phyloP scores from a whole-genome alignment of 208 protist genomes.

The Crithidia bombi region DNA sequence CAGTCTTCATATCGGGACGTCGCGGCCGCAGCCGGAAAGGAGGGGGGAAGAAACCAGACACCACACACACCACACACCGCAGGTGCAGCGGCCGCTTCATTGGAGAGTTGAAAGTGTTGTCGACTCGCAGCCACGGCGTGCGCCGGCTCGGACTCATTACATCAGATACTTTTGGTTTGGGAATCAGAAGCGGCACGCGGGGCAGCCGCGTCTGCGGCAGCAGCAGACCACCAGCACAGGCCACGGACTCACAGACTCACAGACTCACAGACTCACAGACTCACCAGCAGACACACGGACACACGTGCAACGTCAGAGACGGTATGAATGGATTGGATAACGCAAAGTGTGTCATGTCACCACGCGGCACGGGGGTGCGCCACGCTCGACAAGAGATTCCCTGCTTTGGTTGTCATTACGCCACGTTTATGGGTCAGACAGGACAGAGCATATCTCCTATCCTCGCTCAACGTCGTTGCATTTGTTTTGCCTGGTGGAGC shows the following conservation, averaged over 20 bases:
- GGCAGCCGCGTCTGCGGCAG: neutral
- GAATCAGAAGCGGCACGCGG: neutral
- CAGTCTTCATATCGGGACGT: constrained; percentile 32
- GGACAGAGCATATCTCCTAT: neutral
- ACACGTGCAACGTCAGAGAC: constrained; percentile 16
- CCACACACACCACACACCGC: constrained; percentile 2
- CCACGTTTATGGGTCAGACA: neutral
- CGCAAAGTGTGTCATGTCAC: constrained; percentile 51
- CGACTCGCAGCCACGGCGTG: constrained; percentile 4
- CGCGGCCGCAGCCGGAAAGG: neutral
- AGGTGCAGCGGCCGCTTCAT: neutral
- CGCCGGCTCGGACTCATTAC: constrained; percentile 32
- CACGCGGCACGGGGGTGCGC: constrained; percentile 23
- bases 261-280: neutral
- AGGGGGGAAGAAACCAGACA: no score
- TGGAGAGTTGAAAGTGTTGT: constrained; percentile 11
- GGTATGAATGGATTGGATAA: constrained; percentile 37
- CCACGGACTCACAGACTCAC: neutral
- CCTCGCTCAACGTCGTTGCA: neutral
- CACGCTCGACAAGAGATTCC: constrained; percentile 48
- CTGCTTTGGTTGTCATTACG: constrained; percentile 46
- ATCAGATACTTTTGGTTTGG: constrained; percentile 26
- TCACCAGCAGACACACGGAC: constrained; percentile 2
- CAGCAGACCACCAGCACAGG: neutral
- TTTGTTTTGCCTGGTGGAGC: no score